Base-by-base conservation (phyloP, 768 basidiomycete genomes). In the Tulasnella sp. region DNA sequence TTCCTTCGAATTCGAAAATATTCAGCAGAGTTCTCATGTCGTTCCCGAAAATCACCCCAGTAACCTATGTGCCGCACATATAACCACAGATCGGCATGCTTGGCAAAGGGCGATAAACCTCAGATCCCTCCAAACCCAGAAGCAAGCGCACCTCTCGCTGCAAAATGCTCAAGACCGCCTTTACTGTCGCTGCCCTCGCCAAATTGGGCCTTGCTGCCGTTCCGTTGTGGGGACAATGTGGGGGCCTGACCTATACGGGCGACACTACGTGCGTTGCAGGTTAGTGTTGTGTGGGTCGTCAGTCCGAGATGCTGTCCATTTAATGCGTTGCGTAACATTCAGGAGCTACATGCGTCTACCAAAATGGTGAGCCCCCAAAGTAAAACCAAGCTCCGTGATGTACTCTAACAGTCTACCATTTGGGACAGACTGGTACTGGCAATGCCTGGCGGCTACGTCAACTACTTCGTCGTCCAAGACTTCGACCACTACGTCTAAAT, bases 231-330 rank as follows among this genome's bases (percentile, higher is more conserved):
- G 71, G 71, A 17, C 71, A 72, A 19, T 72, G 71, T 29, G 71
- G 71, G 15, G 71, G 71, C 11, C 5, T n/a, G 54, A 58, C 3
- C 38, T 72, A 72, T 17, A 40, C 71, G 15, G 71, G 71, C 19
- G 71, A 72, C 8, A 39, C 37, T 25, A 72, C 71, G 7, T 72
- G 71, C 49, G 42, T 49, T 34, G 71, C 71, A 37, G 71, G 71
- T 29, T n/a, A 42, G 25, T 25, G 70, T n/a, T n/a, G n/a, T n/a
- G n/a, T n/a, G n/a, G n/a, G 31, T 40, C 88, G 58, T 4, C 14
- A 17, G 17, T 42, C 29, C 6, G 68, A 14, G 3, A 2, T 2
- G 22, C 9, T 15, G 22, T 9, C 2, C 4, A 15, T 15, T 31
- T 69, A 31, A 2, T 2, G 29, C 7, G 22, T 40, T n/a, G 22